Evolutionary conservation across 139 green algal genomes (phyloP).

Genomic region (Picochlorum sp.): DNA sequence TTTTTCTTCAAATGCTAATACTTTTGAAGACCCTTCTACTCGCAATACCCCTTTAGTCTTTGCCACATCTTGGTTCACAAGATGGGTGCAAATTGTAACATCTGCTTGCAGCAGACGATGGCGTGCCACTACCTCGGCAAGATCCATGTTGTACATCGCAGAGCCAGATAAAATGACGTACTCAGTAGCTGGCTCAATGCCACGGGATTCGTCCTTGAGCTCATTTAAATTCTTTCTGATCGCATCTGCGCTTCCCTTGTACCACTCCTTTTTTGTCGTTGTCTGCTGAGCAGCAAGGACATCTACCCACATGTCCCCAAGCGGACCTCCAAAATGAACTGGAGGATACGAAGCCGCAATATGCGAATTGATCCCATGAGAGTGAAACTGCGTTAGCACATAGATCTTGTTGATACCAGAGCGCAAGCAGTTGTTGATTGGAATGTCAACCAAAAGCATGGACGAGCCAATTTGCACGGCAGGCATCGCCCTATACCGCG

Average conservation of each 20-base stretch:
- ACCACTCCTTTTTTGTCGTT: conserved; percentile 19
- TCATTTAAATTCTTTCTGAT: conserved; percentile 33
- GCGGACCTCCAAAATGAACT: conserved; percentile 20
- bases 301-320: conserved; percentile 35
- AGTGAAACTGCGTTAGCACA: conserved; percentile 51
- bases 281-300: conserved; percentile 42
- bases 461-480: conserved; percentile 34
- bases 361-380: conserved; percentile 39
- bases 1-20: conserved; percentile 40
- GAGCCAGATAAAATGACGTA: conserved; percentile 35
- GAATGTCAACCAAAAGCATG: conserved; percentile 36
- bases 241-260: conserved; percentile 37
- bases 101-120: conserved; percentile 30
- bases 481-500: conserved; percentile 33
- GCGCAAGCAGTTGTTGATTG: conserved; percentile 47
- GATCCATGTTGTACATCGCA: conserved; percentile 28
- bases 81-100: conserved; percentile 41
- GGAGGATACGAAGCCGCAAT: conserved; percentile 35
- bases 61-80: conserved; percentile 14
- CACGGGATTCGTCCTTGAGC: conserved; percentile 15
- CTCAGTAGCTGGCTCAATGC: conserved; percentile 19
- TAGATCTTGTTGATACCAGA: conserved; percentile 52
- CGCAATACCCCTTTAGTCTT: conserved; percentile 11
- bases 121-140: conserved; percentile 16
- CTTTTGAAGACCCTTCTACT: conserved; percentile 6